Evolutionary conservation across 1,284 basidiomycete genomes (phyloP), one percentile per base, ranked within the genome.

Genomic region (Boletus hoseneyae): DNA sequence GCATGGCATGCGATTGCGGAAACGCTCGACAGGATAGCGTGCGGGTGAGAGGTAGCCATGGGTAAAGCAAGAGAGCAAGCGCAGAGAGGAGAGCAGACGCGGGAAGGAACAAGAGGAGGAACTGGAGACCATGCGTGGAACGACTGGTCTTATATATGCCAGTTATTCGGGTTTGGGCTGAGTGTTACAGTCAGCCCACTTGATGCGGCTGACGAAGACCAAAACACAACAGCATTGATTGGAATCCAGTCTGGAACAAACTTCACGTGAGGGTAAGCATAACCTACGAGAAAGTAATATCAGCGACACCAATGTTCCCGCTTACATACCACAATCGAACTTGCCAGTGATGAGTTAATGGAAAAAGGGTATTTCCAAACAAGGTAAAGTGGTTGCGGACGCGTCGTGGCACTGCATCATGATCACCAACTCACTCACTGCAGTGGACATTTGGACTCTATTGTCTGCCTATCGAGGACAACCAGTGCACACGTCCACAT

Each of bases 31-130:
- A 42, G 23, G 19, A 27, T 30, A 37, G 45, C 12, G 32, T 52
- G 38, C 12, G 38, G 47, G 21, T n/a, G 30, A 27, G 54, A 38
- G 10, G 41, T 33, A 45, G 32, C 40, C 61, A 55, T 61, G 15
- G 21, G 25, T 12, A 46, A 30, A 45, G 18, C 6, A 27, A 19
- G 32, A 45, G 38, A 18, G 13, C 4, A 13, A 30, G 41, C 35
- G 25, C 25, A 36, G 36, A 12, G 21, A 21, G 27, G 25, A 48
- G 33, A 27, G 45, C n/a, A 51, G 36, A 48, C 21, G 36, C 19
- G 5, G 25, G 40, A 34, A 40, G 18, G 16, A 30, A 25, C 23
- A 23, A 30, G 25, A 37, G 39, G 36, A 30, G 36, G 49, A 58
- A 45, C 30, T 43, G 32, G 42, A 18, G 46, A 42, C 27, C 11